phyloP scores from a whole-genome alignment of 2,329 filamentous ascomycete species.

The Penicillium sp. region DNA sequence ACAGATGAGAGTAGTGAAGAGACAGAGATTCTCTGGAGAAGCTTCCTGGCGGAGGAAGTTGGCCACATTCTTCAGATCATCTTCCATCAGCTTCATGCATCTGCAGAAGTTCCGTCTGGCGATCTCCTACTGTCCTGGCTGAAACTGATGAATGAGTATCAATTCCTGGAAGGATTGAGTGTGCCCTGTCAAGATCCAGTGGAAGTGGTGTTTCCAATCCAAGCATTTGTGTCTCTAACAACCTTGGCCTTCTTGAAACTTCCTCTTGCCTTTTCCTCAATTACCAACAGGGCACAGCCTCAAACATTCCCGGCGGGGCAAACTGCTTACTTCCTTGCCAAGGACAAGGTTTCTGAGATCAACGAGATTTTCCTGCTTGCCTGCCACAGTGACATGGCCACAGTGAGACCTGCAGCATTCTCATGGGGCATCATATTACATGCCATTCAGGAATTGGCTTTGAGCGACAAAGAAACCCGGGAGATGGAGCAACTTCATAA shows the following conservation, averaged over 20 bases:
- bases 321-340: slow-evolving; percentile 66
- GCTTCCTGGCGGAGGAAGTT: slow-evolving; percentile 66
- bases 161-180: not conserved
- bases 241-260: slow-evolving; percentile 73
- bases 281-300: slow-evolving; percentile 34
- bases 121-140: slow-evolving; percentile 71
- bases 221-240: slow-evolving; percentile 67
- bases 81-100: slow-evolving; percentile 67
- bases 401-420: slow-evolving; percentile 72
- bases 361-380: slow-evolving; percentile 69
- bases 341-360: slow-evolving; percentile 68
- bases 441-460: slow-evolving; percentile 64
- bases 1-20: slow-evolving; percentile 54
- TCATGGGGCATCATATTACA: slow-evolving; percentile 79
- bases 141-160: slow-evolving; percentile 64
- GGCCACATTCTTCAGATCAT: slow-evolving; percentile 72
- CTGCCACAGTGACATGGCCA: slow-evolving; percentile 49
- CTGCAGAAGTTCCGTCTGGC: slow-evolving; percentile 57
- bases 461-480: slow-evolving; percentile 58
- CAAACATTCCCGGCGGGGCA: slow-evolving; percentile 31
- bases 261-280: slow-evolving; percentile 57
- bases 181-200: slow-evolving; percentile 39
- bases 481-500: slow-evolving; percentile 44
- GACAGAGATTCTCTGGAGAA: slow-evolving; percentile 62
- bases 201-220: slow-evolving; percentile 56